These are phyloP conservation scores for Penicillium corylophilum DNA, from an alignment of 2,329 filamentous ascomycete genomes.

Conservation along the genomic window DNA sequence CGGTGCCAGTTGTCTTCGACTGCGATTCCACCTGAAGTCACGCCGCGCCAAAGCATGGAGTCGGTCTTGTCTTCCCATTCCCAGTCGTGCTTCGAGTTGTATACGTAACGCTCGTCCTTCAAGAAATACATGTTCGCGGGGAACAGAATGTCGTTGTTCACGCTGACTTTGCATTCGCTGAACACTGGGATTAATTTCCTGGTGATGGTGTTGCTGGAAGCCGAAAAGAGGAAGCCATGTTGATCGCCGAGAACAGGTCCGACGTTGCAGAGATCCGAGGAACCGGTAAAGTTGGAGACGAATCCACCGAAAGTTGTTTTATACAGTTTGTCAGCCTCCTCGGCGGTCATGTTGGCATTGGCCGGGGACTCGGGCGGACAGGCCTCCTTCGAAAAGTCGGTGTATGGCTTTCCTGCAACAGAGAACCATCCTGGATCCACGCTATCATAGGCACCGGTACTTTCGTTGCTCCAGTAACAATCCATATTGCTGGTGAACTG, in stretches of 20 bases:
- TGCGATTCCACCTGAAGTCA: conserved; percentile 62
- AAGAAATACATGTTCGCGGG: conserved; percentile 67
- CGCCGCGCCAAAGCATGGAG: conserved; percentile 63
- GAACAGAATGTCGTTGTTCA: conserved; percentile 70
- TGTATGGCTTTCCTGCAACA: conserved; percentile 53
- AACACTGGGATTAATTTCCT: conserved; percentile 62
- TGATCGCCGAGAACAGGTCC: conserved; percentile 62
- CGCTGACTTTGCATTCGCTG: conserved; percentile 65
- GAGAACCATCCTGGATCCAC: conserved; percentile 51
- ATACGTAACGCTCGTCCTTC: conserved; percentile 59
- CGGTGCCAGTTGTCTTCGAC: conserved; percentile 36
- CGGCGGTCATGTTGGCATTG: conserved; percentile 47
- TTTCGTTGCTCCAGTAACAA: conserved; percentile 19
- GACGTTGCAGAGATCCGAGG: conserved; percentile 64
- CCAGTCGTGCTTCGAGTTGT: conserved; percentile 55
- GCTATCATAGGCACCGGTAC: conserved; percentile 12
- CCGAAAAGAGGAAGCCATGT: conserved; percentile 62
- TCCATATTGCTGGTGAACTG: conserved; percentile 45
- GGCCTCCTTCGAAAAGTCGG: conserved; percentile 57
- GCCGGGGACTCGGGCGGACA: conserved; percentile 61
- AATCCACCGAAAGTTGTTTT: conserved; percentile 56
- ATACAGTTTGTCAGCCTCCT: conserved; percentile 51
- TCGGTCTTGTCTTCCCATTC: conserved; percentile 59
- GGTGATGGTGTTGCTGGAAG: conserved; percentile 46
- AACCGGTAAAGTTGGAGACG: conserved; percentile 61